Percentiles rank a stretch among this genome's conserved stretches.
These are phyloP conservation scores for Eucalyptus marginata DNA, from an alignment of 345 rosid species.

Conservation along the genomic window DNA sequence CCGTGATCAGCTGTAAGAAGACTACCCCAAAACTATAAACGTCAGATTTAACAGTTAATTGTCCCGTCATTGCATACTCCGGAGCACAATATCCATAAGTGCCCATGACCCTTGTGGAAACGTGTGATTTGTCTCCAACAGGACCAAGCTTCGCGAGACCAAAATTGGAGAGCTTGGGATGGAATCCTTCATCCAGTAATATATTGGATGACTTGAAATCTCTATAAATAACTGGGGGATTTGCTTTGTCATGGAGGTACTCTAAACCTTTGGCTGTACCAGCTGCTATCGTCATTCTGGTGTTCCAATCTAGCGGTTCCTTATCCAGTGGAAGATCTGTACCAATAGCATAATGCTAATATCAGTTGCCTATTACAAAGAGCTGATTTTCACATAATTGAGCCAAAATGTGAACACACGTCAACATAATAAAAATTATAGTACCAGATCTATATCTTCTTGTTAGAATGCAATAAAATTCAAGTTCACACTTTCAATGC, in stretches of 20 bases:
- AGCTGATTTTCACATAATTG: not conserved
- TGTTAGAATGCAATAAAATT: not conserved
- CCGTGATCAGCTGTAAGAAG: conserved; percentile 82
- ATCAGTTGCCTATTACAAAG: not conserved
- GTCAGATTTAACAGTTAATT: conserved; percentile 82
- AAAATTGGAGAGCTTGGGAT: conserved; percentile 89
- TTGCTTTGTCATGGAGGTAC: conserved; percentile 81
- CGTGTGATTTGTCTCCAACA: conserved; percentile 88
- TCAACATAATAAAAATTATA: not conserved
- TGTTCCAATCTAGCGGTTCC: conserved; percentile 83
- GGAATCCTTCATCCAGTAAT: conserved; percentile 71
- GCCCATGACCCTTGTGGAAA: conserved; percentile 99
- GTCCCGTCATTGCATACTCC: conserved; percentile 96
- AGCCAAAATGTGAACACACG: not conserved
- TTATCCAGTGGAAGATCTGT: conserved; percentile 77
- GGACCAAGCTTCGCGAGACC: conserved; percentile 98
- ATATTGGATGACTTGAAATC: conserved; percentile 93
- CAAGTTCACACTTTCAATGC: not conserved
- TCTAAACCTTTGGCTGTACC: conserved; percentile 69
- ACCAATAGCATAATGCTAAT: not conserved
- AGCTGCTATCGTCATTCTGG: no score
- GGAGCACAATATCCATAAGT: conserved; percentile 98
- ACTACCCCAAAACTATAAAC: conserved; percentile 94
- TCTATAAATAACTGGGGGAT: conserved; percentile 91
- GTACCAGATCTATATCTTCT: not conserved